Evolutionary conservation across 345 rosid species (phyloP).

Genomic region (Adansonia digitata): DNA sequence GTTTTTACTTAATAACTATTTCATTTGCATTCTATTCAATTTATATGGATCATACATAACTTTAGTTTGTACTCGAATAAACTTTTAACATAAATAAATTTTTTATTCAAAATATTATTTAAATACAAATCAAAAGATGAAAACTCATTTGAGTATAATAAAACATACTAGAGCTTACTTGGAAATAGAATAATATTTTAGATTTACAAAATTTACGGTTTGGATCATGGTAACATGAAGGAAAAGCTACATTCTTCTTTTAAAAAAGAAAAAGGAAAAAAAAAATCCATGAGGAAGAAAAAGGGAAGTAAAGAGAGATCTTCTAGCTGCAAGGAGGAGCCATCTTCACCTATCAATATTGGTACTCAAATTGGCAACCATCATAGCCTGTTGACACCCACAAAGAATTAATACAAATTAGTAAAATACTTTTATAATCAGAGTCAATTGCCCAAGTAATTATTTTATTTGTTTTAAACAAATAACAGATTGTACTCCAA

Average conservation of each 20-base stretch:
- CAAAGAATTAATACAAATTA: neutral
- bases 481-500: too few species aligned
- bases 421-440: neutral
- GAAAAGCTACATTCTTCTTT: neutral
- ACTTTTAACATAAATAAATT: too few species aligned
- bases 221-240: constrained; percentile 24
- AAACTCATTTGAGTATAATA: too few species aligned
- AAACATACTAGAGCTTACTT: too few species aligned
- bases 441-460: neutral
- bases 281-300: neutral
- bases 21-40: too few species aligned
- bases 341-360: constrained; percentile 7
- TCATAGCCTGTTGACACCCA: constrained; percentile 38
- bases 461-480: too few species aligned
- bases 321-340: neutral
- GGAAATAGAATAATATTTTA: too few species aligned
- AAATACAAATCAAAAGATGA: too few species aligned
- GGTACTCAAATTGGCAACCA: constrained; percentile 46
- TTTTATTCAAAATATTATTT: too few species aligned
- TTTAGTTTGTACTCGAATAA: too few species aligned
- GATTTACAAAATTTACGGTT: constrained; percentile 5
- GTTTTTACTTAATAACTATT: too few species aligned
- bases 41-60: too few species aligned
- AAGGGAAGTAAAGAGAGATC: neutral
- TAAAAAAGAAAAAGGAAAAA: neutral